Evolutionary conservation across 2,329 filamentous ascomycete genomes (phyloP).

Genomic region (Xylariomycetidae sp.): DNA sequence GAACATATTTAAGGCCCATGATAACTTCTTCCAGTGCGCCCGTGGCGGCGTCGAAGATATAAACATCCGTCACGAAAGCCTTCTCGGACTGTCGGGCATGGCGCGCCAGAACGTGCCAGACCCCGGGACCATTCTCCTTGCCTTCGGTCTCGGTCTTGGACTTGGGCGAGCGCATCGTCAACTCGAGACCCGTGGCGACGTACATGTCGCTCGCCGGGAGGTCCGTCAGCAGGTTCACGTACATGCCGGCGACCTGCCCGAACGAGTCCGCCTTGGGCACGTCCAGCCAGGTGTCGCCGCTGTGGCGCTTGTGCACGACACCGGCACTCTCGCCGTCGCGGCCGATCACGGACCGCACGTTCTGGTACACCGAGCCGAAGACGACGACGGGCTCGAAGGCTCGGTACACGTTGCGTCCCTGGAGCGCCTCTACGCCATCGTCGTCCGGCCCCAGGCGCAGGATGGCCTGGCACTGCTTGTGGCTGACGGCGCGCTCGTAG

Average conservation of each 20-base stretch:
- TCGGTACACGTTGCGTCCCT: constrained; percentile 32
- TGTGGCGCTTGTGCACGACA: constrained; percentile 14
- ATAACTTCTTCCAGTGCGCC: constrained; percentile 28
- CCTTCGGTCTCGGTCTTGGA: too few relatives aligned
- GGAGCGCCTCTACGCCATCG: constrained; percentile 28
- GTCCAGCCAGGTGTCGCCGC: constrained; percentile 12
- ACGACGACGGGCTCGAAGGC: constrained; percentile 30
- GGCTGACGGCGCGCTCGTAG: constrained; percentile 23
- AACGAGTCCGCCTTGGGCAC: neutral
- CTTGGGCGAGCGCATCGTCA: constrained; percentile 21
- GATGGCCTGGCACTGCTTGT: constrained; percentile 23
- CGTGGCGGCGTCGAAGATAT: constrained; percentile 26
- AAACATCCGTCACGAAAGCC: constrained; percentile 27
- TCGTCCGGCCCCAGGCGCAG: constrained; percentile 10
- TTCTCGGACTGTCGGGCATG: constrained; percentile 21
- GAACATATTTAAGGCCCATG: constrained; percentile 26
- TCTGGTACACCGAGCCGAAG: constrained; percentile 26
- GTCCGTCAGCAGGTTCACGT: neutral
- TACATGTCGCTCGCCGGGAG: constrained; percentile 18
- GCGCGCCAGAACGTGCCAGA: constrained; percentile 20
- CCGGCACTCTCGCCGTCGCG: constrained; percentile 23
- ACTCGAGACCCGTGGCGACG: constrained; percentile 26
- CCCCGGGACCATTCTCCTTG: too few relatives aligned
- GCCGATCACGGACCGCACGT: constrained; percentile 24
- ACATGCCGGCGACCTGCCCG: neutral